Conservation (phyloP, 139 green algal genomes). For the Closterium sp. region DNA sequence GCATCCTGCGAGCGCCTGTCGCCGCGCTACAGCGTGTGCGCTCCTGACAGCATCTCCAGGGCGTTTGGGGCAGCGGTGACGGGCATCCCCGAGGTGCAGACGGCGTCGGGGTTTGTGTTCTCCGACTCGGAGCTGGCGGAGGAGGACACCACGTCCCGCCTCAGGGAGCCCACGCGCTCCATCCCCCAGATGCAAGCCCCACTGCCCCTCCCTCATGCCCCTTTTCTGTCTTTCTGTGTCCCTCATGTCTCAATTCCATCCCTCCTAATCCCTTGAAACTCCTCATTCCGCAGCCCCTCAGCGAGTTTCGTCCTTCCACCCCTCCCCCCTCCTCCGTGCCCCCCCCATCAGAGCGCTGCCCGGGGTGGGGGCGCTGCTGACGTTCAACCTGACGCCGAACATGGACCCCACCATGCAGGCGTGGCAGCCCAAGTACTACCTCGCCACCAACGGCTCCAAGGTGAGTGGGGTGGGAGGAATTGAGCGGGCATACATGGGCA, state of each 20-base stretch:
- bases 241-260: too few relatives aligned
- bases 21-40: background rate
- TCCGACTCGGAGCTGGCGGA: background rate
- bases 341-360: background rate
- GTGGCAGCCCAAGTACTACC: background rate
- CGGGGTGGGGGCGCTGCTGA: background rate
- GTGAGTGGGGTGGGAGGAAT: too few relatives aligned
- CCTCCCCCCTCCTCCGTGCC: background rate
- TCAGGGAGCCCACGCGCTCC: background rate
- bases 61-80: background rate
- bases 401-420: background rate
- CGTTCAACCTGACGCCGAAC: background rate
- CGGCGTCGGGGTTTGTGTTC: background rate
- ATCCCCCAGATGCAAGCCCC: background rate
- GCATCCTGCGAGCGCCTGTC: background rate
- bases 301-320: background rate
- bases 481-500: too few relatives aligned
- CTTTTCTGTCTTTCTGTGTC: too few relatives aligned
- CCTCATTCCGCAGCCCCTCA: background rate
- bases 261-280: too few relatives aligned
- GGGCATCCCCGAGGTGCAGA: background rate
- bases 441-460: background rate
- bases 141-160: background rate
- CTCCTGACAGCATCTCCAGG: background rate
- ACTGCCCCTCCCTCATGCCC: background rate